phyloP scores from a whole-genome alignment of 345 rosid species.

The Brassica nigra region DNA sequence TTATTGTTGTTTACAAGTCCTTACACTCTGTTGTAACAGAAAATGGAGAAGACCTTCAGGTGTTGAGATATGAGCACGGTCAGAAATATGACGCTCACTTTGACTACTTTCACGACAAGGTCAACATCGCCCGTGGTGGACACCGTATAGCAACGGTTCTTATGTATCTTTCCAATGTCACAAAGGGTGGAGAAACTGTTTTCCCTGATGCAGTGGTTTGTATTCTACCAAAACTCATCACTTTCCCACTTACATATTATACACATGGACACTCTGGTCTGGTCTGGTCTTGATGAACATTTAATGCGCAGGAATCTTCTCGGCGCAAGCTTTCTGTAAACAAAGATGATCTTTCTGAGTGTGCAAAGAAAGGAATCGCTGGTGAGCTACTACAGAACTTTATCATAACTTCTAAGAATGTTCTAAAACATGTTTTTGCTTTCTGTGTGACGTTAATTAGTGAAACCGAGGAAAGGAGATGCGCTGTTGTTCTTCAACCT shows the following conservation, averaged over 20 bases:
- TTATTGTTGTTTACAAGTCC: neutral
- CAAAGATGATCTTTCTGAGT: slow-evolving; percentile 76
- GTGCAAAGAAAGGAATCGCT: slow-evolving; percentile 90
- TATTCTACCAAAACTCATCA: neutral
- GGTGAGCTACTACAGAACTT: slow-evolving; percentile 46
- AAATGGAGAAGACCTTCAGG: slow-evolving; percentile 94
- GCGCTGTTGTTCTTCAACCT: slow-evolving; percentile 95
- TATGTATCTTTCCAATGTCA: slow-evolving; percentile 86
- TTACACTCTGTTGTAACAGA: slow-evolving; percentile 47
- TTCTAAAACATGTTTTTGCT: neutral
- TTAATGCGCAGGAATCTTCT: slow-evolving; percentile 59
- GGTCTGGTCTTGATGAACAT: slow-evolving; percentile 4
- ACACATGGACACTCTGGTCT: slow-evolving; percentile 9
- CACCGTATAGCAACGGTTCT: slow-evolving; percentile 89
- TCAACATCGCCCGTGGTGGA: slow-evolving; percentile 92
- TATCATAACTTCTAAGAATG: neutral
- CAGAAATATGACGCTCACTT: slow-evolving; percentile 89
- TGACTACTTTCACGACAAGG: slow-evolving; percentile 89
- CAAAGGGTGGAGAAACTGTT: slow-evolving; percentile 94
- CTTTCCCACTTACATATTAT: neutral
- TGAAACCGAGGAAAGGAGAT: slow-evolving; percentile 84
- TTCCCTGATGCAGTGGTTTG: slow-evolving; percentile 89
- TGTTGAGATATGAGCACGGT: slow-evolving; percentile 84
- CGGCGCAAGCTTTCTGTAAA: slow-evolving; percentile 56
- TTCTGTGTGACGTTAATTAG: slow-evolving; percentile 32